A percentile compares a stretch with the other conserved stretches of the same genome.
These are phyloP conservation scores for Acer negundo DNA, from an alignment of 345 rosid species.

Conservation along the genomic window DNA sequence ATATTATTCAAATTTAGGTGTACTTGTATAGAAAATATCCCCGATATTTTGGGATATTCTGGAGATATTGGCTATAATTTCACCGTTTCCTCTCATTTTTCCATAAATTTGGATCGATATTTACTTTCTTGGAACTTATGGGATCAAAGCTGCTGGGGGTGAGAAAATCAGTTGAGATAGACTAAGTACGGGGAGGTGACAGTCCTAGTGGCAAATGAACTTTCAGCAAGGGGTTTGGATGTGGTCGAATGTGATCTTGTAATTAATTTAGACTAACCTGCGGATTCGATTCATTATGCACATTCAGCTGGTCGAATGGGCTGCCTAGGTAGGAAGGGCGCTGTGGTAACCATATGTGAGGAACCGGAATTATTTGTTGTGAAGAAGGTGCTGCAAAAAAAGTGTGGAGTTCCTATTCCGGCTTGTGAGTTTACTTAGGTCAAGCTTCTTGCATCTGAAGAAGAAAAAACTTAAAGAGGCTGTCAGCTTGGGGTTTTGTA, in stretches of 20 bases:
- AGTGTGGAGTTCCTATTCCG: constrained; percentile 62
- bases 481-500: not conserved
- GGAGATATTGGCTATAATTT: no score
- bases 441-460: constrained; percentile 54
- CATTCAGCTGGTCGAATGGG: constrained; percentile 94
- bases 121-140: not conserved
- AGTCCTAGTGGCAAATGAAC: constrained; percentile 83
- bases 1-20: no score
- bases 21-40: no score
- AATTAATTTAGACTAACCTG: constrained; percentile 82
- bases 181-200: constrained; percentile 82
- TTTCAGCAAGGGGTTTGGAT: constrained; percentile 90
- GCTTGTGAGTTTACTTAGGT: constrained; percentile 86
- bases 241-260: constrained; percentile 91
- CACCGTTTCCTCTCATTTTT: no score
- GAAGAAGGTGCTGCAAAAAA: constrained; percentile 86
- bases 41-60: no score
- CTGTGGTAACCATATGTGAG: constrained; percentile 83
- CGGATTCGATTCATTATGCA: constrained; percentile 78
- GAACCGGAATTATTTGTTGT: constrained; percentile 80
- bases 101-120: no score
- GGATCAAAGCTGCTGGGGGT: not conserved
- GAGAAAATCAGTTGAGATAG: constrained; percentile 39
- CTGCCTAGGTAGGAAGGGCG: constrained; percentile 85
- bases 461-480: constrained; percentile 32